phyloP scores from a whole-genome alignment of 257 asterid genomes.

The Misopates orontium region DNA sequence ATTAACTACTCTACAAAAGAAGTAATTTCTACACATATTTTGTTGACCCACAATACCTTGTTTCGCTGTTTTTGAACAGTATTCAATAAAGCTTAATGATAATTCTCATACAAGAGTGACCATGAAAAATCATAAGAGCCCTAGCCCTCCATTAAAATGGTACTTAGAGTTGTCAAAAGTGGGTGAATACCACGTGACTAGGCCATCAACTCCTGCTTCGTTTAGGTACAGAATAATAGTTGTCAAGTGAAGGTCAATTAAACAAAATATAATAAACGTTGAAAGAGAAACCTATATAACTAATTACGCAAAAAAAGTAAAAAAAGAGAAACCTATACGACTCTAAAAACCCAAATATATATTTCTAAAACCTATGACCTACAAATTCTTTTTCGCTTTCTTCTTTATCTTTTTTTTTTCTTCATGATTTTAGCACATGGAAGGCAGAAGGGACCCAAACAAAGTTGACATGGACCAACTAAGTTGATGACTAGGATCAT shows the following conservation, averaged over 20 bases:
- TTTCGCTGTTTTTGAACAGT: conserved; percentile 25
- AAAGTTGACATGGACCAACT: conserved; percentile 36
- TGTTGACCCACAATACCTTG: conserved; percentile 23
- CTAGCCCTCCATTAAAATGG: conserved; percentile 24
- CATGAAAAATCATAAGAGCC: conserved; percentile 15
- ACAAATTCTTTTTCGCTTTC: no score
- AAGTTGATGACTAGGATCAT: no score
- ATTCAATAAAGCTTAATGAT: conserved; percentile 22
- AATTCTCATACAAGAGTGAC: conserved; percentile 7
- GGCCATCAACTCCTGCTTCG: conserved; percentile 18
- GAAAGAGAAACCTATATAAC: conserved; percentile 23
- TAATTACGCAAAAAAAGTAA: no score
- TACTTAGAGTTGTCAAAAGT: conserved; percentile 30
- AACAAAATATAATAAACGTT: conserved; percentile 12
- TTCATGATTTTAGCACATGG: conserved; percentile 40
- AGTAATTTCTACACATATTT: background rate
- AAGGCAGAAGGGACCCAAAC: conserved; percentile 26
- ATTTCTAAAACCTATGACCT: no score
- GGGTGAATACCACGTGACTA: conserved; percentile 38
- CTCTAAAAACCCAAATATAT: conserved; percentile 3
- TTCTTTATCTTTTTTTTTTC: conserved; percentile 1
- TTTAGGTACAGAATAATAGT: conserved; percentile 19
- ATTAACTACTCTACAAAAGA: background rate
- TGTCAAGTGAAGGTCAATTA: background rate
- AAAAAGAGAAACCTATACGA: conserved; percentile 24